Evolutionary conservation across 1,284 basidiomycete genomes (phyloP).

Genomic region (Lentinus polychrous): DNA sequence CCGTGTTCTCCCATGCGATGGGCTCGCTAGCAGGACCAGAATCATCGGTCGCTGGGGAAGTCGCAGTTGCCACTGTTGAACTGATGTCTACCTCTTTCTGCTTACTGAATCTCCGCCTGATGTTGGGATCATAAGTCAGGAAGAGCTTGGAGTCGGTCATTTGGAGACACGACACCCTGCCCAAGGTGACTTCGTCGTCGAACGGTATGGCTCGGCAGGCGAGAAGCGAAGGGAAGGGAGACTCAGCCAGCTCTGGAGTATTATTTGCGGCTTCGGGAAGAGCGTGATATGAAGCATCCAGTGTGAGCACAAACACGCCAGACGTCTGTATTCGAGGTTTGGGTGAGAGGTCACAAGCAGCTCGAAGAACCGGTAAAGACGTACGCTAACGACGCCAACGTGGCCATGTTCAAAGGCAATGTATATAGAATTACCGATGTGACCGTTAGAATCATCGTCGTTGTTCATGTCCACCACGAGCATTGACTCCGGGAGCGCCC

Average conservation of each 20-base stretch:
- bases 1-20: not conserved
- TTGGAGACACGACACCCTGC: slow-evolving; percentile 45
- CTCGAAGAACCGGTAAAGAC: slow-evolving; percentile 16
- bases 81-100: not conserved
- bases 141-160: slow-evolving; percentile 36
- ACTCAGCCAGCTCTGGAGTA: slow-evolving; percentile 10
- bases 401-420: slow-evolving; percentile 46
- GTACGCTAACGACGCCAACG: slow-evolving; percentile 44
- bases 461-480: slow-evolving; percentile 37
- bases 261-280: not conserved
- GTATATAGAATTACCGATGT: slow-evolving; percentile 29
- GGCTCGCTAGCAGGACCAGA: too few species aligned
- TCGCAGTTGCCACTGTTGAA: not conserved
- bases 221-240: slow-evolving; percentile 23
- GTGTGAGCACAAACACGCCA: slow-evolving; percentile 39
- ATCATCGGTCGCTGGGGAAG: not conserved
- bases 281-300: slow-evolving; percentile 18
- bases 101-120: not conserved
- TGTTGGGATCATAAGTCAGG: slow-evolving; percentile 18
- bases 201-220: slow-evolving; percentile 33
- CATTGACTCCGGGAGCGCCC: slow-evolving; percentile 30
- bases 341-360: too few species aligned
- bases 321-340: slow-evolving; percentile 40
- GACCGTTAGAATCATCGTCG: slow-evolving; percentile 9
- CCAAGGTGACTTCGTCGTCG: slow-evolving; percentile 27